These are phyloP conservation scores for Evernia prunastri DNA, from an alignment of 495 filamentous ascomycete species.

Conservation along the genomic window DNA sequence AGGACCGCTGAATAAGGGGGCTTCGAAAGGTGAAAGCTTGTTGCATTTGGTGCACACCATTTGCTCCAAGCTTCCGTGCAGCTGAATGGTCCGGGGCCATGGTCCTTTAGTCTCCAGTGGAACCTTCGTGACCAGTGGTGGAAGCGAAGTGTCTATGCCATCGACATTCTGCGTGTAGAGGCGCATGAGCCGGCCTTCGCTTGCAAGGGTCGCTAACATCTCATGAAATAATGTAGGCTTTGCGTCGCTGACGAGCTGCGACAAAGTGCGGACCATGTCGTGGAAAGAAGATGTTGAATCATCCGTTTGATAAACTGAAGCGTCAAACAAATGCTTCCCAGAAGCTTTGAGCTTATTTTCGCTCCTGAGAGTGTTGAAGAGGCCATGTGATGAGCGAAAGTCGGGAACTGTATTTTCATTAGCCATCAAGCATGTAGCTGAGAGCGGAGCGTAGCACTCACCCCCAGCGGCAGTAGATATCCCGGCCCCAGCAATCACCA, in stretches of 20 bases:
- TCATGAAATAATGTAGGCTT: constrained; percentile 88
- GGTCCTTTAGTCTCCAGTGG: constrained; percentile 71
- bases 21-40: constrained; percentile 66
- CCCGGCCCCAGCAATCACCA: constrained; percentile 91
- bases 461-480: constrained; percentile 95
- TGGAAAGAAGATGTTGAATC: constrained; percentile 83
- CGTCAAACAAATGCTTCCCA: constrained; percentile 94
- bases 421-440: constrained; percentile 58
- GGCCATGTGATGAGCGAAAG: constrained; percentile 82
- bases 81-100: constrained; percentile 89
- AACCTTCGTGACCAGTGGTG: constrained; percentile 69
- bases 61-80: constrained; percentile 88
- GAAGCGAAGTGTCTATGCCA: constrained; percentile 80
- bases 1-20: constrained; percentile 74
- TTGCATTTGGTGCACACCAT: constrained; percentile 95
- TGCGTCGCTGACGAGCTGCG: constrained; percentile 64
- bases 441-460: constrained; percentile 45
- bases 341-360: constrained; percentile 89
- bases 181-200: constrained; percentile 81
- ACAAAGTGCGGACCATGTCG: constrained; percentile 86
- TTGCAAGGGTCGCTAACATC: constrained; percentile 82
- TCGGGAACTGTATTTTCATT: constrained; percentile 66
- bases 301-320: constrained; percentile 91
- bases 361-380: constrained; percentile 75
- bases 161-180: constrained; percentile 97